Percentiles rank a stretch among this genome's conserved stretches.
These are phyloP conservation scores for Hyaloscypha finlandica DNA, from an alignment of 495 filamentous ascomycete genomes.

Conservation along the genomic window DNA sequence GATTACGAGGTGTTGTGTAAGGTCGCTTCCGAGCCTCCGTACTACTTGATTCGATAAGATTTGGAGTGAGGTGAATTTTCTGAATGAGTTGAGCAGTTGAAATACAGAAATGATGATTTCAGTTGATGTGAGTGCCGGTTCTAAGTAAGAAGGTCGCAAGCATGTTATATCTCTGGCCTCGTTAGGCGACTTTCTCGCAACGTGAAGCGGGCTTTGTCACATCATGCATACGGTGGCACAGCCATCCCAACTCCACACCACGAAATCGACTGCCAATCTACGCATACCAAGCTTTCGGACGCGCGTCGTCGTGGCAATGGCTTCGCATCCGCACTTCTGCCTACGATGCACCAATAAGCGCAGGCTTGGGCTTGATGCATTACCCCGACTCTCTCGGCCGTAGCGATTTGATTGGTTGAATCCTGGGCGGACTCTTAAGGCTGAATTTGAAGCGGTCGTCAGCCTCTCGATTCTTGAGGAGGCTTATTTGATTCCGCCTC, in stretches of 20 bases:
- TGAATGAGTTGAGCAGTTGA: not conserved
- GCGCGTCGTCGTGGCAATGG: not conserved
- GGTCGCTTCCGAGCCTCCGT: too few relatives aligned
- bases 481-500: too few relatives aligned
- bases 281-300: not conserved
- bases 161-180: not conserved
- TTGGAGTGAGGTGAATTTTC: not conserved
- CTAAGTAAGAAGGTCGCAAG: not conserved
- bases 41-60: not conserved
- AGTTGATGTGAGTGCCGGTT: not conserved
- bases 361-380: not conserved
- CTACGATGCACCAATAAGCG: not conserved
- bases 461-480: too few relatives aligned
- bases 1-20: not conserved
- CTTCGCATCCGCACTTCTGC: not conserved
- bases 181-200: not conserved
- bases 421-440: not conserved
- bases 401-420: not conserved
- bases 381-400: slow-evolving; percentile 1
- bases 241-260: not conserved
- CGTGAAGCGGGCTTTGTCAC: not conserved
- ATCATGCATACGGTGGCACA: not conserved
- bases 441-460: not conserved
- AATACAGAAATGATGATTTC: not conserved
- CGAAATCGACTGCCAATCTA: not conserved